phyloP scores from a whole-genome alignment of 768 basidiomycete species.

The Cubamyces lactineus region DNA sequence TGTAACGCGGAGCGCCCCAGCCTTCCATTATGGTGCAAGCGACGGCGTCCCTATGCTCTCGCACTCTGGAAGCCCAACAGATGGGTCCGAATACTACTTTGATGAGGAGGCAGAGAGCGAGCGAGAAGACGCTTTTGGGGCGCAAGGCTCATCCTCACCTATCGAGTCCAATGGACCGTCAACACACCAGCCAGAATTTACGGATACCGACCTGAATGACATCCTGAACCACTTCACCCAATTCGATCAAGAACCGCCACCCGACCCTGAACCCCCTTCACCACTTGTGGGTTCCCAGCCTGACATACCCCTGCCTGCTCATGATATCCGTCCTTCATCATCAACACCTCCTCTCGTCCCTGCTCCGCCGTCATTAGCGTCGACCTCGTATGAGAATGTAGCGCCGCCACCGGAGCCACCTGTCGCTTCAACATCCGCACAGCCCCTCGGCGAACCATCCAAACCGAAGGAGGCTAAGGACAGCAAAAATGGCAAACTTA shows the following conservation, averaged over 20 bases:
- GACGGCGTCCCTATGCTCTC: slow-evolving; percentile 32
- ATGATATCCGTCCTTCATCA: slow-evolving; percentile 1
- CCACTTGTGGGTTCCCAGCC: slow-evolving; percentile 5
- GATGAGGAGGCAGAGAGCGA: slow-evolving; percentile 42
- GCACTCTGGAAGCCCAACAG: slow-evolving; percentile 25
- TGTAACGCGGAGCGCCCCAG: slow-evolving; percentile 70
- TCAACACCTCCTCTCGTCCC: slow-evolving; percentile 9
- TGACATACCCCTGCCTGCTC: slow-evolving; percentile 3
- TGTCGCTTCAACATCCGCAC: slow-evolving; percentile 27
- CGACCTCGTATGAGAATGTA: slow-evolving; percentile 5
- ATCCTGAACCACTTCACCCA: slow-evolving; percentile 76
- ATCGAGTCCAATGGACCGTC: slow-evolving; percentile 39
- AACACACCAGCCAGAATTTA: slow-evolving; percentile 58
- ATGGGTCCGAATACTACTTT: slow-evolving; percentile 36
- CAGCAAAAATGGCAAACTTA: slow-evolving; percentile 33
- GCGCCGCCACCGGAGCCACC: slow-evolving; percentile 17
- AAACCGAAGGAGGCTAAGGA: slow-evolving; percentile 30
- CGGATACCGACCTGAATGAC: slow-evolving; percentile 65
- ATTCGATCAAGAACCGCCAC: slow-evolving; percentile 48
- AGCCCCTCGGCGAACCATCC: not conserved
- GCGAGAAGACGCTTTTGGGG: slow-evolving; percentile 33
- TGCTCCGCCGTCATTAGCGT: slow-evolving; percentile 4
- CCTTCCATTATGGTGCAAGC: slow-evolving; percentile 76
- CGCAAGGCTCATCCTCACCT: slow-evolving; percentile 26
- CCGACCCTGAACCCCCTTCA: slow-evolving; percentile 13